Percentiles rank a stretch among this genome's conserved stretches.
Evolutionary conservation across 768 basidiomycete species (phyloP).

Genomic region (Hygrocybe punicea): DNA sequence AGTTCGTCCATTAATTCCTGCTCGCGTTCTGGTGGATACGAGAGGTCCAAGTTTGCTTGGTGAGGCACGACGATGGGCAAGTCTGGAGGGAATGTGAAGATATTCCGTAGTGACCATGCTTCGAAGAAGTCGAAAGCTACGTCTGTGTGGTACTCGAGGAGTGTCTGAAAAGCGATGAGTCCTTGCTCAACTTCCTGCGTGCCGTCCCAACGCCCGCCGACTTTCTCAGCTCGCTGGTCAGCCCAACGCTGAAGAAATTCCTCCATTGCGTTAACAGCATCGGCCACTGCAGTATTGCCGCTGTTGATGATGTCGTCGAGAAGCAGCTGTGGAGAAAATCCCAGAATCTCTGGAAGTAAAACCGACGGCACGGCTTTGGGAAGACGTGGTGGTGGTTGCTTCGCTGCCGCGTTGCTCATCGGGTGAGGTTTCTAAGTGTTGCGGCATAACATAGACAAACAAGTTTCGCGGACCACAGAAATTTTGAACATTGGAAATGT

Average conservation of each 20-base stretch:
- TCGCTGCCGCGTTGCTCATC: no score
- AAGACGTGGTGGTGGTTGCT: constrained; percentile 7
- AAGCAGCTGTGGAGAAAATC: constrained; percentile 79
- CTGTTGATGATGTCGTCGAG: constrained; percentile 86
- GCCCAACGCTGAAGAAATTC: constrained; percentile 73
- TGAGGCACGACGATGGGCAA: constrained; percentile 72
- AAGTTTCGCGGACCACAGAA: no score
- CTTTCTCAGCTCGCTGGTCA: constrained; percentile 53
- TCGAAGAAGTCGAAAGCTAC: constrained; percentile 91
- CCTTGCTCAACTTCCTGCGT: constrained; percentile 76
- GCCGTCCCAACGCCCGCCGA: constrained; percentile 48
- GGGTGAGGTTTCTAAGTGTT: no score
- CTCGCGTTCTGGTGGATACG: constrained; percentile 53
- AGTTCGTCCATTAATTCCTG: constrained; percentile 64
- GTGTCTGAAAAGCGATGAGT: constrained; percentile 80
- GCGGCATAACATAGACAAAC: no score
- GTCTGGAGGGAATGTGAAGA: constrained; percentile 71
- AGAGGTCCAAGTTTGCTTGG: constrained; percentile 69
- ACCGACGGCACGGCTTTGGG: constrained; percentile 37
- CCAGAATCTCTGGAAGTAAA: constrained; percentile 69
- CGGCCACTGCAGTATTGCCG: constrained; percentile 73
- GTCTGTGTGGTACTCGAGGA: constrained; percentile 85
- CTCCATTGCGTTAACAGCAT: constrained; percentile 77
- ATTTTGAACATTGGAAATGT: no score
- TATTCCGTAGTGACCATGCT: constrained; percentile 84